phyloP scores from a whole-genome alignment of 139 green algal genomes.

The Coccomyxa sp. region DNA sequence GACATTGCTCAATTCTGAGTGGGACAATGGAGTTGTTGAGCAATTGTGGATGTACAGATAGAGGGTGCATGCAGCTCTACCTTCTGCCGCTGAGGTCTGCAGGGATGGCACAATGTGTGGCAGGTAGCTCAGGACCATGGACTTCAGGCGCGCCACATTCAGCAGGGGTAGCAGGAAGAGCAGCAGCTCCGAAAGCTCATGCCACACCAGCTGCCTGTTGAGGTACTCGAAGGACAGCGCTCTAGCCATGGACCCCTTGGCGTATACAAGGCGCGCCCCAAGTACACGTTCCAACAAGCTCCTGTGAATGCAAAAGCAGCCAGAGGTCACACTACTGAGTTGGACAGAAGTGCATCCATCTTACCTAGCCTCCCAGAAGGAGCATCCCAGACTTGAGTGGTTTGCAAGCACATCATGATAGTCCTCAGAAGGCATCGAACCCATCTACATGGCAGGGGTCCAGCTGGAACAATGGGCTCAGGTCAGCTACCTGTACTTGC shows the following conservation, averaged over 20 bases:
- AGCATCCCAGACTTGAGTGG: not conserved
- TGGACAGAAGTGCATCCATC: not conserved
- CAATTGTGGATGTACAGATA: not conserved
- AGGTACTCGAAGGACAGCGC: constrained; percentile 91
- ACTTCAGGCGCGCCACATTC: constrained; percentile 26
- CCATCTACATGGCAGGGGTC: no score
- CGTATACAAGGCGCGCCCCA: constrained; percentile 71
- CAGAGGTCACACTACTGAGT: not conserved
- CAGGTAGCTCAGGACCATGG: constrained; percentile 23
- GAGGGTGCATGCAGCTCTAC: not conserved
- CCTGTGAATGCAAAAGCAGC: constrained; percentile 27
- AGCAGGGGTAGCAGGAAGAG: constrained; percentile 79
- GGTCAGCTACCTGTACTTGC: constrained; percentile 60
- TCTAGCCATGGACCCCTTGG: constrained; percentile 57
- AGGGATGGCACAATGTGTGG: constrained; percentile 17
- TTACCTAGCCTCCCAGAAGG: not conserved
- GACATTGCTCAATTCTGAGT: no score
- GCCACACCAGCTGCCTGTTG: constrained; percentile 88
- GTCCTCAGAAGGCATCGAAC: no score
- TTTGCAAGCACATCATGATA: not conserved
- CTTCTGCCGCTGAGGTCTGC: not conserved
- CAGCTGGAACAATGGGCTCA: no score
- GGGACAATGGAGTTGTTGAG: not conserved
- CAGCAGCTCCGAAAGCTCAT: constrained; percentile 82
- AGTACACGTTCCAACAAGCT: constrained; percentile 75